phyloP scores from a whole-genome alignment of 148 eudicot genomes.

The Gaultheria prostrata region DNA sequence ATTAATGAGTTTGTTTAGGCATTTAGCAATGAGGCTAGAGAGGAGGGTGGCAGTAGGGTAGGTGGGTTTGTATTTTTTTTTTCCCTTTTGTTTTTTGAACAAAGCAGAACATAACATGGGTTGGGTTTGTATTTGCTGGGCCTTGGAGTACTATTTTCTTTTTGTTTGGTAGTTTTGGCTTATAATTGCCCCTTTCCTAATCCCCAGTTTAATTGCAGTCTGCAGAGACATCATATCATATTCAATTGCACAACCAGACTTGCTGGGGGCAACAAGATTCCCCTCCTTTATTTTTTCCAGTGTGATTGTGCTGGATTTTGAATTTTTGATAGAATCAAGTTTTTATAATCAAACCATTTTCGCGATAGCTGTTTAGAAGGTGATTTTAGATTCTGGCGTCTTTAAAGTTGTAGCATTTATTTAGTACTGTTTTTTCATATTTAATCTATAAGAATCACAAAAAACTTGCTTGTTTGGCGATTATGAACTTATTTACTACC shows the following conservation, averaged over 20 bases:
- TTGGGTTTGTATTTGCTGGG: slow-evolving; percentile 9
- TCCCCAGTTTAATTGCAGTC: not conserved
- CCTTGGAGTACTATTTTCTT: not conserved
- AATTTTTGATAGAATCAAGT: not conserved
- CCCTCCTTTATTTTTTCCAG: not conserved
- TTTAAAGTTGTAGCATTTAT: too few relatives aligned
- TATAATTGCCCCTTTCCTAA: not conserved
- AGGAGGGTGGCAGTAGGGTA: not conserved
- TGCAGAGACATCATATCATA: not conserved
- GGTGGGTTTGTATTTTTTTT: not conserved
- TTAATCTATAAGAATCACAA: not conserved
- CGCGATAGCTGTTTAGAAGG: not conserved
- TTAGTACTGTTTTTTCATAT: not conserved
- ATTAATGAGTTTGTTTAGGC: not conserved
- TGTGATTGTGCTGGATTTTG: not conserved
- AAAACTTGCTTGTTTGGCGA: not conserved
- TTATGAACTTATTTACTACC: not conserved
- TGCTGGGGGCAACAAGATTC: not conserved
- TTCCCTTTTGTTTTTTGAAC: too few relatives aligned
- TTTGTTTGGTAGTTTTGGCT: not conserved
- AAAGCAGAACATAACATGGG: too few relatives aligned
- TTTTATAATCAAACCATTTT: not conserved
- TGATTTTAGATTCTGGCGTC: not conserved
- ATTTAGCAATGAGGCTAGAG: not conserved
- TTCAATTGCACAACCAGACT: not conserved